A percentile compares a stretch with the other conserved stretches of the same genome.
phyloP scores from a whole-genome alignment of 2,329 filamentous ascomycete genomes.

The Cladobotryum protrusum region DNA sequence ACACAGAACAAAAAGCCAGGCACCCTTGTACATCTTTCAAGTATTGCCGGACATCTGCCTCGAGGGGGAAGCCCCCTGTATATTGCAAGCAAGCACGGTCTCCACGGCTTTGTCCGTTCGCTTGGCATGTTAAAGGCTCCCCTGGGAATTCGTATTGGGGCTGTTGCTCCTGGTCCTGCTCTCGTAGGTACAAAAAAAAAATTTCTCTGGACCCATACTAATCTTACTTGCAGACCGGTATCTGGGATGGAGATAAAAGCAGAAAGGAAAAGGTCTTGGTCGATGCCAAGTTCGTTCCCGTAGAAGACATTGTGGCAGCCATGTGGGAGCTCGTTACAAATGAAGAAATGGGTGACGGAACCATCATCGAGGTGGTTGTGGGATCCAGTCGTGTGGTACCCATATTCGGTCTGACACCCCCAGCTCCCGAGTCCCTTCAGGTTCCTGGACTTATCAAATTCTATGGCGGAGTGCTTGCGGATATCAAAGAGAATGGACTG shows the following conservation, averaged over 20 bases:
- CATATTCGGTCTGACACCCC: slow-evolving; percentile 5
- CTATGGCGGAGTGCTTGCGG: background rate
- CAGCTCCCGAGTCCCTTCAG: background rate
- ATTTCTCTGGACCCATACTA: background rate
- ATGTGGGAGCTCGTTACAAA: slow-evolving; percentile 23
- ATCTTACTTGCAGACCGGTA: slow-evolving; percentile 22
- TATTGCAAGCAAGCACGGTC: slow-evolving; percentile 30
- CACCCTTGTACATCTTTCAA: slow-evolving; percentile 16
- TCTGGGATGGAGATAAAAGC: slow-evolving; percentile 26
- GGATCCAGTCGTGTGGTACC: slow-evolving; percentile 12
- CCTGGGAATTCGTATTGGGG: slow-evolving; percentile 27
- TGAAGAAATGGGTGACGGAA: slow-evolving; percentile 24
- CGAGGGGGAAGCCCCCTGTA: slow-evolving; percentile 29
- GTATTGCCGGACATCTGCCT: slow-evolving; percentile 7
- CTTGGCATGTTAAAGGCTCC: slow-evolving; percentile 24
- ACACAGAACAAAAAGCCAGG: slow-evolving; percentile 23
- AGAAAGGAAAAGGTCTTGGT: slow-evolving; percentile 22
- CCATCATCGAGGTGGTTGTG: slow-evolving; percentile 26
- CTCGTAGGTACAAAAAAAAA: slow-evolving; percentile 17
- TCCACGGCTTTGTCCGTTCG: slow-evolving; percentile 29
- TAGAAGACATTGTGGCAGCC: slow-evolving; percentile 25
- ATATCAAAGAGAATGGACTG: slow-evolving; percentile 6
- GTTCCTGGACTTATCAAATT: background rate
- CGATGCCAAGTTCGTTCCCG: slow-evolving; percentile 20
- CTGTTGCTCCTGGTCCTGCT: slow-evolving; percentile 28